Evolutionary conservation across 2,329 filamentous ascomycete genomes (phyloP).

Genomic region (Diplocarpon rosae): DNA sequence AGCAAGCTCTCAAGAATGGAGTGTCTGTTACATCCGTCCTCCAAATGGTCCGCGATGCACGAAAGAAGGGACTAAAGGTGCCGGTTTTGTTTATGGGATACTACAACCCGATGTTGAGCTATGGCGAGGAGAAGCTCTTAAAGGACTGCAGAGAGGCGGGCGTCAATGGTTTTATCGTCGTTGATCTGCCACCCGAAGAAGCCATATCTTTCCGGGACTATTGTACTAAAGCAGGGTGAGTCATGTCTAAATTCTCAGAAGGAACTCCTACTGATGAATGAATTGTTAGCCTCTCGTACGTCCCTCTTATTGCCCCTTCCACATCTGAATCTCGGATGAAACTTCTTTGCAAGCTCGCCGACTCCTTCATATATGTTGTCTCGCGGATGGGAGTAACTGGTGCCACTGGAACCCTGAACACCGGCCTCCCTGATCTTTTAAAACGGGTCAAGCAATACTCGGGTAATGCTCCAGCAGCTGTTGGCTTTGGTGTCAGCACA

Average conservation of each 20-base stretch:
- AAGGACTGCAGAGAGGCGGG: slow-evolving; percentile 74
- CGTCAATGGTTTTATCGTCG: slow-evolving; percentile 93
- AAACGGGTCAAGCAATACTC: slow-evolving; percentile 85
- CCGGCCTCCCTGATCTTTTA: slow-evolving; percentile 70
- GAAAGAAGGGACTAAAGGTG: slow-evolving; percentile 63
- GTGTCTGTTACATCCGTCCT: slow-evolving; percentile 73
- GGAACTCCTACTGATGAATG: too few relatives aligned
- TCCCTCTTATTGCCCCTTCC: slow-evolving; percentile 90
- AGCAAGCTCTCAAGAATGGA: slow-evolving; percentile 72
- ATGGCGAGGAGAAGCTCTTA: slow-evolving; percentile 84
- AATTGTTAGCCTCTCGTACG: slow-evolving; percentile 64
- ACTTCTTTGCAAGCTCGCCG: slow-evolving; percentile 88
- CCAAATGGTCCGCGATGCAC: slow-evolving; percentile 72
- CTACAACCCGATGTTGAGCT: slow-evolving; percentile 91
- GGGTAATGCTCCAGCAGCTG: slow-evolving; percentile 77
- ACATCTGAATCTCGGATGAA: slow-evolving; percentile 92
- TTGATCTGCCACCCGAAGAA: slow-evolving; percentile 92
- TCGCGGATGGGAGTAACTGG: slow-evolving; percentile 96
- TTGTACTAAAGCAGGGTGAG: slow-evolving; percentile 65
- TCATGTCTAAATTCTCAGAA: slow-evolving; percentile 8
- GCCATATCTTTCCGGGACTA: slow-evolving; percentile 81
- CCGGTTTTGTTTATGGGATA: slow-evolving; percentile 96
- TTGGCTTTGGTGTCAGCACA: slow-evolving; percentile 94
- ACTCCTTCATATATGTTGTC: slow-evolving; percentile 98
- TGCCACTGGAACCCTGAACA: slow-evolving; percentile 71